Conservation (phyloP, 768 basidiomycete genomes). For the Leccinellum albellum region DNA sequence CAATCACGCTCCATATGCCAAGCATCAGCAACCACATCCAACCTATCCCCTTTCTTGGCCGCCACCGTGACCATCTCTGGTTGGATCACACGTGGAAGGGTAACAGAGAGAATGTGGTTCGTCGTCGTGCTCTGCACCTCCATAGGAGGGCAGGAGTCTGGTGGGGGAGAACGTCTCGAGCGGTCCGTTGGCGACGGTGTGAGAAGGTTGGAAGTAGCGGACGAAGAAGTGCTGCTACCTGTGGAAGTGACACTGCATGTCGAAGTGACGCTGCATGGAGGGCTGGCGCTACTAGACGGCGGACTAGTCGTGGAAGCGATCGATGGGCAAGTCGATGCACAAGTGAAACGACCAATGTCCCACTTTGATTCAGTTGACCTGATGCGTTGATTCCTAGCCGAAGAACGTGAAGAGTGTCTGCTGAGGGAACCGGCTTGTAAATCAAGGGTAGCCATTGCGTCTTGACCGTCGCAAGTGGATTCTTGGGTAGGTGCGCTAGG, state of each 20-base stretch:
- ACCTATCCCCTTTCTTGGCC: conserved; percentile 54
- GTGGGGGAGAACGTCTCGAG: conserved; percentile 29
- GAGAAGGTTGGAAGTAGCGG: conserved; percentile 12
- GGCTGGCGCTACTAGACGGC: conserved; percentile 23
- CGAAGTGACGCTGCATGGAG: conserved; percentile 26
- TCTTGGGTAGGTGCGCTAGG: conserved; percentile 15
- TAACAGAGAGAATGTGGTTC: conserved; percentile 45
- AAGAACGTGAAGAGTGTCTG: conserved; percentile 30
- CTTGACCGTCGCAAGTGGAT: conserved; percentile 14
- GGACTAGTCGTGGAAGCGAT: conserved; percentile 20
- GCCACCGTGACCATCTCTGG: conserved; percentile 65
- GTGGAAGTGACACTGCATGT: conserved; percentile 17
- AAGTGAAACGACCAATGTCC: conserved; percentile 29
- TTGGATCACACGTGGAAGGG: conserved; percentile 44
- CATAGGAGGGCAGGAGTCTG: conserved; percentile 42
- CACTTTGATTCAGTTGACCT: conserved; percentile 24
- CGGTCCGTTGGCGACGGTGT: conserved; percentile 30
- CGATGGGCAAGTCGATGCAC: conserved; percentile 28
- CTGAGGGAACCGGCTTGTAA: conserved; percentile 23
- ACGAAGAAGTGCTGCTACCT: conserved; percentile 12
- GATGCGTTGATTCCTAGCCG: conserved; percentile 25
- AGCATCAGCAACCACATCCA: conserved; percentile 57
- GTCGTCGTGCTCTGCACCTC: conserved; percentile 37
- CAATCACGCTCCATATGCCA: conserved; percentile 61
- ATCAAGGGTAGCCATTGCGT: conserved; percentile 25